Conservation (phyloP, 1,284 basidiomycete species). For the Melampsora americana region DNA sequence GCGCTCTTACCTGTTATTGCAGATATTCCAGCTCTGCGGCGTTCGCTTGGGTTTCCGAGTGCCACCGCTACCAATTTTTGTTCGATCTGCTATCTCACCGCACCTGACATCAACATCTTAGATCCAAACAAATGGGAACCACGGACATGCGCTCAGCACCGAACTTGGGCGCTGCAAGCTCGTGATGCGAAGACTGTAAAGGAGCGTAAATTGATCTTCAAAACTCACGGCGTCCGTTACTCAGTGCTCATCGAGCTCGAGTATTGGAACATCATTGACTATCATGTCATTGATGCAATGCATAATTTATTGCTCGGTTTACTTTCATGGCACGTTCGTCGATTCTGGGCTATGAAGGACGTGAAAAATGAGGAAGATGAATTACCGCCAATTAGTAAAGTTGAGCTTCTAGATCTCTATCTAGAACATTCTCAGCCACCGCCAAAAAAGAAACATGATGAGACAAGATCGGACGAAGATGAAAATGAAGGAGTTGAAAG, state of each 20-base stretch:
- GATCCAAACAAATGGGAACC: too few species aligned
- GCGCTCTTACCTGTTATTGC: too few species aligned
- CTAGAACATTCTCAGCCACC: too few species aligned
- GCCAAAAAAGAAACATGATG: too few species aligned
- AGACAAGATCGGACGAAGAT: too few species aligned
- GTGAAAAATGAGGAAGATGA: too few species aligned
- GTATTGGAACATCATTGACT: slow-evolving; percentile 31
- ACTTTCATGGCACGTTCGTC: too few species aligned
- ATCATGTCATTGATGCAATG: slow-evolving; percentile 41
- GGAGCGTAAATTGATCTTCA: slow-evolving; percentile 2
- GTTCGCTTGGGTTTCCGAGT: slow-evolving; percentile 29
- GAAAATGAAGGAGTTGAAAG: too few species aligned
- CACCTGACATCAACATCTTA: slow-evolving; percentile 12
- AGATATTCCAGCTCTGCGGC: too few species aligned
- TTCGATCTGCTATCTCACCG: slow-evolving; percentile 37
- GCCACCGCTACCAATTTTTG: slow-evolving; percentile 13
- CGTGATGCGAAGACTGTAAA: slow-evolving; percentile 12
- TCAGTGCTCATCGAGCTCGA: slow-evolving; percentile 29
- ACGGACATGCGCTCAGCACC: neutral
- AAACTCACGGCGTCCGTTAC: slow-evolving; percentile 23
- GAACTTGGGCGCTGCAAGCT: slow-evolving; percentile 18
- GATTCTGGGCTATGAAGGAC: too few species aligned
- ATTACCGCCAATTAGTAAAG: too few species aligned
- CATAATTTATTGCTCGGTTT: neutral
- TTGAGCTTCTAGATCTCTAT: too few species aligned